Conservation (phyloP, 2,329 filamentous ascomycete species). For the Dothistroma septosporum region DNA sequence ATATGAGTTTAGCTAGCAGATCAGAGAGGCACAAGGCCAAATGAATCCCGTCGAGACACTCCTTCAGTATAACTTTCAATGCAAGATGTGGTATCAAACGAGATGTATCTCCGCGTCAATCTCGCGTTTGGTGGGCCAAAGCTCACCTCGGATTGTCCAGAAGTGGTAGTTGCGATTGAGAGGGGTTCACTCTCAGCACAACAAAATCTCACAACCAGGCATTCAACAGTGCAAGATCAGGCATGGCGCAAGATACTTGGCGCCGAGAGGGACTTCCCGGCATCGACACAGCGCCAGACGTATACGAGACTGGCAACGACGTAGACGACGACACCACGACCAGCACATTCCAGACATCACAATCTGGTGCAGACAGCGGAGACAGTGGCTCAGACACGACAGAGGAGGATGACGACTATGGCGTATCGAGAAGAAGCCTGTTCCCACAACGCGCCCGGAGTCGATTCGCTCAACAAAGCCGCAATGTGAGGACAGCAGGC, state of each 20-base stretch:
- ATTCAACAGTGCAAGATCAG: neutral
- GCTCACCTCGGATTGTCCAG: neutral
- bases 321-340: slow-evolving; percentile 16
- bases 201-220: too few species aligned
- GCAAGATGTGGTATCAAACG: too few species aligned
- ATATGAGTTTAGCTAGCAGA: slow-evolving; percentile 5
- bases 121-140: neutral
- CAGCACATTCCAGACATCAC: slow-evolving; percentile 19
- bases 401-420: slow-evolving; percentile 47
- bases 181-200: neutral
- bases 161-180: neutral
- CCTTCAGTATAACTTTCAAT: neutral
- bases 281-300: slow-evolving; percentile 78
- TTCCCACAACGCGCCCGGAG: slow-evolving; percentile 74
- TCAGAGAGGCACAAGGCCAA: neutral
- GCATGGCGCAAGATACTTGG: slow-evolving; percentile 15
- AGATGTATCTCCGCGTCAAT: neutral
- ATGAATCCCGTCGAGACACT: neutral
- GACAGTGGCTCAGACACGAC: slow-evolving; percentile 14
- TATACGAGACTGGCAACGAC: slow-evolving; percentile 84
- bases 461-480: slow-evolving; percentile 64
- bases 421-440: slow-evolving; percentile 70
- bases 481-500: slow-evolving; percentile 66
- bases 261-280: slow-evolving; percentile 24
- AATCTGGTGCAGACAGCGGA: slow-evolving; percentile 8